A percentile compares a stretch with the other conserved stretches of the same genome.
phyloP scores from a whole-genome alignment of 148 eudicot species.

The Rheum nobile region DNA sequence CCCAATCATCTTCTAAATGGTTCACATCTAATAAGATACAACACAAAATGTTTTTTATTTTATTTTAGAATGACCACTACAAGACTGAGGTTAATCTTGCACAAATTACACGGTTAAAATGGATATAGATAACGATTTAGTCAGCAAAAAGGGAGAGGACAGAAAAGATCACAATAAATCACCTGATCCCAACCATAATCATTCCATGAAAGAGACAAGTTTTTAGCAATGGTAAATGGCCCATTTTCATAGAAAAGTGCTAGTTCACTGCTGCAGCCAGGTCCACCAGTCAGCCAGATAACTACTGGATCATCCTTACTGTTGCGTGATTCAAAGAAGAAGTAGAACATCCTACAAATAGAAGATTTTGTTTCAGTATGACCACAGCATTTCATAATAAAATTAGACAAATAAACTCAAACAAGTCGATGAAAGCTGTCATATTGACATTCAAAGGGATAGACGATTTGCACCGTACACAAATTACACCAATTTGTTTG shows the following conservation, averaged over 20 bases:
- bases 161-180: conserved; percentile 7
- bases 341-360: conserved; percentile 21
- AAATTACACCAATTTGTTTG: background rate
- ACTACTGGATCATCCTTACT: conserved; percentile 71
- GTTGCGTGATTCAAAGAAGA: conserved; percentile 82
- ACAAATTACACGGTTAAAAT: background rate
- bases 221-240: conserved; percentile 59
- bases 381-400: background rate
- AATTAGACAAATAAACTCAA: conserved; percentile 5
- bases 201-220: conserved; percentile 72
- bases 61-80: background rate
- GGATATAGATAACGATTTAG: background rate
- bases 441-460: background rate
- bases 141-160: background rate
- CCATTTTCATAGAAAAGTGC: conserved; percentile 96
- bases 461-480: too few relatives aligned
- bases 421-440: background rate
- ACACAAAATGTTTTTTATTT: background rate
- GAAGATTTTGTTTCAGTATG: background rate
- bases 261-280: conserved; percentile 95
- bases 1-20: background rate
- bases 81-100: background rate
- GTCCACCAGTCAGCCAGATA: conserved; percentile 94
- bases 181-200: conserved; percentile 94
- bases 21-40: background rate